Percentiles rank a stretch among this genome's conserved stretches.
Conservation (phyloP, 805 yeast species). For the Cyberlindnera mycetangii region DNA sequence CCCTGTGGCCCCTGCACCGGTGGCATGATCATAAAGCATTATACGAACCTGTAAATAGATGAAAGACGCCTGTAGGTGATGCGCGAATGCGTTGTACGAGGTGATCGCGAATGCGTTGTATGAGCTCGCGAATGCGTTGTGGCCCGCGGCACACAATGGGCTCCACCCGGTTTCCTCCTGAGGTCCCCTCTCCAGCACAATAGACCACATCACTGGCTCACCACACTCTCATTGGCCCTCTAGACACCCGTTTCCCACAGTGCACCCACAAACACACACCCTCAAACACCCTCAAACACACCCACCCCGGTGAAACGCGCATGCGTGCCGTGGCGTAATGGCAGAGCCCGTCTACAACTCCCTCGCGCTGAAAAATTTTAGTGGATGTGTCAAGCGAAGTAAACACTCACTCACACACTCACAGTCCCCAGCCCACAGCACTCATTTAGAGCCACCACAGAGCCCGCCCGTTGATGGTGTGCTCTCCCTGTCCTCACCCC, state of each 20-base stretch:
- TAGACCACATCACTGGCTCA: not conserved
- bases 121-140: not conserved
- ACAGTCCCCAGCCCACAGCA: not conserved
- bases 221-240: too few species aligned
- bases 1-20: slow-evolving; percentile 2
- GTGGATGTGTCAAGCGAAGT: not conserved
- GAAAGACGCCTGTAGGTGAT: too few species aligned
- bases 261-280: not conserved
- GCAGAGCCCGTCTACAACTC: not conserved
- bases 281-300: not conserved
- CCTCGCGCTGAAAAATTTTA: not conserved
- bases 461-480: too few species aligned
- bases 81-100: too few species aligned
- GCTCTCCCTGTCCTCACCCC: not conserved
- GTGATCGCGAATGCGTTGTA: not conserved
- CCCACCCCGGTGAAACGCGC: not conserved
- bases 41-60: slow-evolving; percentile 3
- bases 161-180: not conserved
- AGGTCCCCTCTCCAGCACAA: not conserved
- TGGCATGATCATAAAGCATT: not conserved
- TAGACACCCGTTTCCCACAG: not conserved
- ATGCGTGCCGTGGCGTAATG: not conserved
- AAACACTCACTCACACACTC: not conserved
- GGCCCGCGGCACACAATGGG: not conserved
- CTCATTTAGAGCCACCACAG: too few species aligned